A percentile compares a stretch with the other conserved stretches of the same genome.
phyloP scores from a whole-genome alignment of 2,329 filamentous ascomycete genomes.

The Amphichorda felina region DNA sequence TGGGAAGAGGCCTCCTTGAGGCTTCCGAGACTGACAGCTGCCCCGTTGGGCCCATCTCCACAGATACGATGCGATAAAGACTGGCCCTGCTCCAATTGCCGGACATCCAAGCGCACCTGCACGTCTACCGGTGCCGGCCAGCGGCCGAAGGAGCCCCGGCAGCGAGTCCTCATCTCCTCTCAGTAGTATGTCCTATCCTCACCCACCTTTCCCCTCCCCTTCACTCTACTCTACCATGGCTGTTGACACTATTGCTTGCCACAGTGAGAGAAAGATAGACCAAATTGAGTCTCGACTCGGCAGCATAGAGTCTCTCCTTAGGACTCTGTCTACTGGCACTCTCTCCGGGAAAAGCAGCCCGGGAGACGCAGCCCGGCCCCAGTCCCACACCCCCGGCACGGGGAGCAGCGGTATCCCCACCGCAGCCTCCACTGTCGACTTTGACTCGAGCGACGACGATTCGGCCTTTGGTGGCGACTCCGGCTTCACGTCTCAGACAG shows the following conservation, averaged over 20 bases:
- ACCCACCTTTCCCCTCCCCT: background rate
- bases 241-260: background rate
- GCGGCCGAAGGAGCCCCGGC: constrained; percentile 40
- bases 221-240: background rate
- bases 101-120: constrained; percentile 37
- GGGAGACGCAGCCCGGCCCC: background rate
- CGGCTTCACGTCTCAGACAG: constrained; percentile 35
- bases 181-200: constrained; percentile 38
- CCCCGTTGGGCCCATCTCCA: no score
- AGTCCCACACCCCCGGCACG: constrained; percentile 12
- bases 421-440: constrained; percentile 15
- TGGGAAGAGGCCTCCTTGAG: no score
- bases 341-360: constrained; percentile 10
- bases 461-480: constrained; percentile 34
- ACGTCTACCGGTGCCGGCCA: constrained; percentile 43
- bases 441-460: constrained; percentile 26
- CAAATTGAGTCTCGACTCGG: constrained; percentile 30
- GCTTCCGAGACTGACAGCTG: no score
- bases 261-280: constrained; percentile 41
- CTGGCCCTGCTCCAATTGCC: constrained; percentile 45
- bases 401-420: constrained; percentile 8
- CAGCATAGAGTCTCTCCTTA: constrained; percentile 31
- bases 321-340: constrained; percentile 19
- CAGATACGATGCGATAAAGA: constrained; percentile 49
- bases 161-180: constrained; percentile 46